Percentiles rank a stretch among this genome's conserved stretches.
Conservation (phyloP, 1,284 basidiomycete species). For the Uromyces viciae-fabae region DNA sequence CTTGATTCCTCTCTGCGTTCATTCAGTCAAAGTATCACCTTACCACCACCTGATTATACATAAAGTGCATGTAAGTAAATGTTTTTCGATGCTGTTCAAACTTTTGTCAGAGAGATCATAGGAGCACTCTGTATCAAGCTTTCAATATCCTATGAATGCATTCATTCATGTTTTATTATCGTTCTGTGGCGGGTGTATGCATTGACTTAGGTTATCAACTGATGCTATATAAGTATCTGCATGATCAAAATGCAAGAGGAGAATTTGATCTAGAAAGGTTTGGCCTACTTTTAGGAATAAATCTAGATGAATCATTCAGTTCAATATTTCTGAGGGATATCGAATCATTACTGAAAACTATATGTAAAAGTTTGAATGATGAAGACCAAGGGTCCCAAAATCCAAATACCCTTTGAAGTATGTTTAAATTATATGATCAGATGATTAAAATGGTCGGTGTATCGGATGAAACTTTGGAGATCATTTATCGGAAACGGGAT, state of each 20-base stretch:
- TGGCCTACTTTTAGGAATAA: background rate
- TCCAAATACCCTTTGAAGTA: constrained; percentile 13
- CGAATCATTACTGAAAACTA: background rate
- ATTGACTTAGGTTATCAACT: constrained; percentile 45
- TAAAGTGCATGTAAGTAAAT: constrained; percentile 30
- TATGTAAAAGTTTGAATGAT: too few relatives aligned
- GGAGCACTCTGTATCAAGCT: background rate
- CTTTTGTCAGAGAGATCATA: too few relatives aligned
- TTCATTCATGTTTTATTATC: too few relatives aligned
- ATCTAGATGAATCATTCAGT: constrained; percentile 32
- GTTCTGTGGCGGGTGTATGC: too few relatives aligned
- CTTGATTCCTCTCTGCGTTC: background rate
- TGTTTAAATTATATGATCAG: constrained; percentile 3
- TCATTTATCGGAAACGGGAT: constrained; percentile 34
- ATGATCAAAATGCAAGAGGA: constrained; percentile 26
- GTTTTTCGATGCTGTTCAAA: too few relatives aligned
- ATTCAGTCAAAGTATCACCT: constrained; percentile 3
- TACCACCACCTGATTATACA: constrained; percentile 21
- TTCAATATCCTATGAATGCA: too few relatives aligned
- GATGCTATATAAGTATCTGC: constrained; percentile 43
- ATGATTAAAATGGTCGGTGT: background rate
- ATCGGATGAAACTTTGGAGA: constrained; percentile 11
- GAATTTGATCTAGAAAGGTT: constrained; percentile 23
- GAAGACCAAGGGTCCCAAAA: background rate
- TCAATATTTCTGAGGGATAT: constrained; percentile 8